A percentile compares a stretch with the other conserved stretches of the same genome.
Evolutionary conservation across 2,329 filamentous ascomycete species (phyloP).

Genomic region (Meredithiella fracta): DNA sequence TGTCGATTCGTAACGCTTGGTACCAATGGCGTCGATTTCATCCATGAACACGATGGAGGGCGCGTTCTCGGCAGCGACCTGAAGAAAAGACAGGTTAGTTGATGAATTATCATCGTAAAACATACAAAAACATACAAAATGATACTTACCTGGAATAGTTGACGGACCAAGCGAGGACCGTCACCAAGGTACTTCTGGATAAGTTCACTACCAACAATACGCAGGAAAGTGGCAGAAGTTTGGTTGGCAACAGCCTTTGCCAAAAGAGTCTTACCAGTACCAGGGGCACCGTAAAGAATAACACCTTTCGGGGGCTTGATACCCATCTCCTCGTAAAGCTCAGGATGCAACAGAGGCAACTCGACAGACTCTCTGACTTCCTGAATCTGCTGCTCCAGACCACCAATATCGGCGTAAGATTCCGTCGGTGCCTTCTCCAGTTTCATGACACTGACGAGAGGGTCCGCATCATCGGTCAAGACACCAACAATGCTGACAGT

Average conservation of each 20-base stretch:
- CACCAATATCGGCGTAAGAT: slow-evolving; percentile 96
- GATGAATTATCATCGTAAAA: background rate
- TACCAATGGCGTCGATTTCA: slow-evolving; percentile 97
- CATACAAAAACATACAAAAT: background rate
- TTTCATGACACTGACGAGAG: slow-evolving; percentile 96
- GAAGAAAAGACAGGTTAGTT: slow-evolving; percentile 9
- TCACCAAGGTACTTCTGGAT: slow-evolving; percentile 99
- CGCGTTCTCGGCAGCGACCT: slow-evolving; percentile 87
- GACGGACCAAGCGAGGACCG: slow-evolving; percentile 81
- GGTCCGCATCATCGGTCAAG: slow-evolving; percentile 88
- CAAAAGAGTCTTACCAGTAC: slow-evolving; percentile 89
- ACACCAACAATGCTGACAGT: slow-evolving; percentile 96
- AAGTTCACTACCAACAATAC: slow-evolving; percentile 90
- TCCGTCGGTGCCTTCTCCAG: slow-evolving; percentile 96
- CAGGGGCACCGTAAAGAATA: slow-evolving; percentile 91
- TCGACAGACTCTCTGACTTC: slow-evolving; percentile 96
- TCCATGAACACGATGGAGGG: slow-evolving; percentile 98
- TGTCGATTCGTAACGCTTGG: slow-evolving; percentile 94
- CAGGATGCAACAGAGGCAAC: slow-evolving; percentile 81
- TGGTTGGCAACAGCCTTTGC: slow-evolving; percentile 97
- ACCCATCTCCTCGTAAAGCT: slow-evolving; percentile 98
- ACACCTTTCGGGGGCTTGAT: slow-evolving; percentile 99
- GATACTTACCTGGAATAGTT: slow-evolving; percentile 63
- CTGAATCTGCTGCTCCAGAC: slow-evolving; percentile 86
- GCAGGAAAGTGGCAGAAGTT: slow-evolving; percentile 94